These are phyloP conservation scores for Ordospora pajunii DNA, from an alignment of 371 early-diverging fungal genomes.

Conservation along the genomic window DNA sequence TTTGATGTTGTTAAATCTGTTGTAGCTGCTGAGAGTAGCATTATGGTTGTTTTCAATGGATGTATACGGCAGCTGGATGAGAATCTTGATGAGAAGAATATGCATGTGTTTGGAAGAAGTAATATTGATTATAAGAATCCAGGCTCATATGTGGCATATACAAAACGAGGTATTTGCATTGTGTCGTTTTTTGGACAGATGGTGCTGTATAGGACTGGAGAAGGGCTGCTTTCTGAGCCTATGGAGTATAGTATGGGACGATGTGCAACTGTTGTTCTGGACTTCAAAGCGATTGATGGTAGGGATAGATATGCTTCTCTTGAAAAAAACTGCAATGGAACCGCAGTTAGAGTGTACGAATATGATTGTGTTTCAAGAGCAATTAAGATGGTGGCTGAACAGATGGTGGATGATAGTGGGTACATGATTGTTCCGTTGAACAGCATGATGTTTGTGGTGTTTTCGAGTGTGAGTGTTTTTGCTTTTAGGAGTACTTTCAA, in stretches of 20 bases:
- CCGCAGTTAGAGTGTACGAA: background rate
- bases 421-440: background rate
- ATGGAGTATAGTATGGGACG: background rate
- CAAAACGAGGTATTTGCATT: background rate
- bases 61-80: background rate
- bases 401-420: background rate
- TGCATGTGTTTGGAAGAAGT: background rate
- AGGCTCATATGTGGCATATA: background rate
- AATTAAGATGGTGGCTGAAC: background rate
- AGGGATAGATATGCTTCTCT: background rate
- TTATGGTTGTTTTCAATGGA: background rate
- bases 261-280: background rate
- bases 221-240: background rate
- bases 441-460: background rate
- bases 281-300: background rate
- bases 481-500: background rate
- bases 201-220: background rate
- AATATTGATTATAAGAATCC: background rate
- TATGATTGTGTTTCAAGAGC: background rate
- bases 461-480: background rate
- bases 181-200: background rate
- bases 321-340: background rate
- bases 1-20: slow-evolving; percentile 2
- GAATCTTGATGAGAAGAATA: background rate
- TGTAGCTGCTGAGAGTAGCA: background rate